Evolutionary conservation across 495 filamentous ascomycete species (phyloP).

Genomic region (Parmelia sp.): DNA sequence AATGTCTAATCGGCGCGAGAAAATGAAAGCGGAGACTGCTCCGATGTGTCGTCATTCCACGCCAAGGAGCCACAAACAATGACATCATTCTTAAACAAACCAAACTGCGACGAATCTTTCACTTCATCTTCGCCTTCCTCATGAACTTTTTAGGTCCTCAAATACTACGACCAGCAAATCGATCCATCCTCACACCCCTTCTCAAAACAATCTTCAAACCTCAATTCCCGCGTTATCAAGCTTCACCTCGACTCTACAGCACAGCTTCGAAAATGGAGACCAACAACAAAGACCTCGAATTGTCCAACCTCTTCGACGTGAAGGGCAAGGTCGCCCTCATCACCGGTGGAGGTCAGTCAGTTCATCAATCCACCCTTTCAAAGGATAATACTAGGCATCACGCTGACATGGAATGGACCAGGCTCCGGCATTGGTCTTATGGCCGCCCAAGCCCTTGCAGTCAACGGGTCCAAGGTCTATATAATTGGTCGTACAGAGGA

Average conservation of each 20-base stretch:
- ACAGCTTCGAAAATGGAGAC: constrained; percentile 23
- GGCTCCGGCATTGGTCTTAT: constrained; percentile 48
- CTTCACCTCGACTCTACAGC: not conserved
- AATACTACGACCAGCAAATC: not conserved
- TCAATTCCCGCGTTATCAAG: not conserved
- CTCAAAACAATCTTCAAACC: too few species aligned
- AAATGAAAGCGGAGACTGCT: not conserved
- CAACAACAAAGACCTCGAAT: constrained; percentile 46
- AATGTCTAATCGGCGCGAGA: too few species aligned
- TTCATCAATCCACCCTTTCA: too few species aligned
- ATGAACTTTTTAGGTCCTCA: not conserved
- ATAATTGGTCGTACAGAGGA: constrained; percentile 52
- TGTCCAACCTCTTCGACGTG: constrained; percentile 50
- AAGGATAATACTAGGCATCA: not conserved
- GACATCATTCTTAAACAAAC: constrained; percentile 8
- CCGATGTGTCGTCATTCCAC: constrained; percentile 12
- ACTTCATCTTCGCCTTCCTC: not conserved
- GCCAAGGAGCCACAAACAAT: not conserved
- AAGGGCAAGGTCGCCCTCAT: constrained; percentile 51
- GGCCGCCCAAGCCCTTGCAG: constrained; percentile 52
- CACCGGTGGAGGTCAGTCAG: constrained; percentile 39
- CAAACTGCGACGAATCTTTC: not conserved
- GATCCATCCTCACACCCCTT: not conserved
- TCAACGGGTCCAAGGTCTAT: constrained; percentile 56
- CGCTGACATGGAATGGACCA: too few species aligned